Percentiles rank a stretch among this genome's conserved stretches.
Conservation (phyloP, 352 stramenopile genomes). For the Globisporangium rhizosaccharum region DNA sequence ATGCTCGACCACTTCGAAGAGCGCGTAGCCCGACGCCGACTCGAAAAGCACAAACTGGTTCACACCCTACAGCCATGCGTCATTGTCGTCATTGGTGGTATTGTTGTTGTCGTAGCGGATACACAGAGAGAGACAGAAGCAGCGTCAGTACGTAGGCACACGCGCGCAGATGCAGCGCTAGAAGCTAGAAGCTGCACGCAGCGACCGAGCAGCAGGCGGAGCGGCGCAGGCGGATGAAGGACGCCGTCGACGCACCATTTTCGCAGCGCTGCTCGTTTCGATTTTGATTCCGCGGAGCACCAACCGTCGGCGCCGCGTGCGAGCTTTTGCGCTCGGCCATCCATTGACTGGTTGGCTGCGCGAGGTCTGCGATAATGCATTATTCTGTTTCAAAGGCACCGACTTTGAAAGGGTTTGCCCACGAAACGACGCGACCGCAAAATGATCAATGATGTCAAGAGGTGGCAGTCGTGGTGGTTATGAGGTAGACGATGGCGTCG, state of each 20-base stretch:
- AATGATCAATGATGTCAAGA: background rate
- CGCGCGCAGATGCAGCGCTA: no score
- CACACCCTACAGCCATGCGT: constrained; percentile 21
- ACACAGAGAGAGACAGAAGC: no score
- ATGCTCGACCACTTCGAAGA: constrained; percentile 98
- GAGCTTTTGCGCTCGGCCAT: constrained; percentile 8
- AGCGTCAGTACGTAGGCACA: no score
- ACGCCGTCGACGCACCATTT: constrained; percentile 14
- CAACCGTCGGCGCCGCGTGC: constrained; percentile 7
- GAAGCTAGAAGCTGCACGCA: no score
- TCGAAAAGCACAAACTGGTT: constrained; percentile 96
- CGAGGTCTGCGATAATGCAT: background rate
- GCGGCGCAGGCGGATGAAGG: background rate
- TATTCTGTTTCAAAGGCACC: background rate
- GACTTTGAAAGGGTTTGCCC: constrained; percentile 1
- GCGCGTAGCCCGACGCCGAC: constrained; percentile 96
- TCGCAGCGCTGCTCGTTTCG: constrained; percentile 15
- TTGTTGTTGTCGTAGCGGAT: background rate
- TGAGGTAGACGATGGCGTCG: no score
- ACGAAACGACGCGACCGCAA: constrained; percentile 5
- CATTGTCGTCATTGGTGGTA: background rate
- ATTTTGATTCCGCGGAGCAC: constrained; percentile 14
- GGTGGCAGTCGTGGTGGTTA: no score
- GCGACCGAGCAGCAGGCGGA: no score
- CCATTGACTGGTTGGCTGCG: constrained; percentile 1